A percentile compares a stretch with the other conserved stretches of the same genome.
phyloP scores from a whole-genome alignment of 2,329 filamentous ascomycete genomes.

The Botryotinia calthae region DNA sequence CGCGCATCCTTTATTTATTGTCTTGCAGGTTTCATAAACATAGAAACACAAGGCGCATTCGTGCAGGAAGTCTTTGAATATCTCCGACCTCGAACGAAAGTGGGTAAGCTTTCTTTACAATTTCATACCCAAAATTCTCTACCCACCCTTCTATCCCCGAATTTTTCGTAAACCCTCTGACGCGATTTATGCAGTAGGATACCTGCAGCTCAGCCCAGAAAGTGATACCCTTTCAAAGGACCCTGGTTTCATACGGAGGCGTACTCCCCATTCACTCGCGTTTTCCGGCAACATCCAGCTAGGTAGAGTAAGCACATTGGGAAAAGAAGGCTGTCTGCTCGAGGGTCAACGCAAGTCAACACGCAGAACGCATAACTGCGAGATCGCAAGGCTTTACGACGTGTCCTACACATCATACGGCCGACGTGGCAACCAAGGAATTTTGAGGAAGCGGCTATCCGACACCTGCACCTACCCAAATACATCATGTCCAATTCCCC shows the following conservation, averaged over 20 bases:
- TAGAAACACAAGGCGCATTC: slow-evolving; percentile 21
- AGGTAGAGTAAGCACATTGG: slow-evolving; percentile 26
- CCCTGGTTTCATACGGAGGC: slow-evolving; percentile 26
- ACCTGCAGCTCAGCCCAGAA: slow-evolving; percentile 22
- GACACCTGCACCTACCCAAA: slow-evolving; percentile 57
- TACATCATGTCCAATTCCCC: slow-evolving; percentile 93
- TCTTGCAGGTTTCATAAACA: slow-evolving; percentile 21
- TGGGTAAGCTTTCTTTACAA: slow-evolving; percentile 22
- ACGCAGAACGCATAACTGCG: slow-evolving; percentile 30
- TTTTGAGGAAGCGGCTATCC: slow-evolving; percentile 34
- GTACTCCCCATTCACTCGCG: slow-evolving; percentile 28
- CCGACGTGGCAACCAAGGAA: slow-evolving; percentile 38
- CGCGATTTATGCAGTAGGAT: slow-evolving; percentile 22
- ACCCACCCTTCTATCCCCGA: slow-evolving; percentile 12
- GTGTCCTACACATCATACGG: slow-evolving; percentile 32
- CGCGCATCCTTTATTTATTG: slow-evolving; percentile 5
- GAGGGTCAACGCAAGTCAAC: slow-evolving; percentile 31
- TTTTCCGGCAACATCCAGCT: slow-evolving; percentile 33
- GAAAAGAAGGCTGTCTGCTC: slow-evolving; percentile 31
- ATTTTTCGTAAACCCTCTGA: slow-evolving; percentile 21
- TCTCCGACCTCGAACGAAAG: slow-evolving; percentile 20
- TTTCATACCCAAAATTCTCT: slow-evolving; percentile 7
- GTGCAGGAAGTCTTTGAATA: slow-evolving; percentile 19
- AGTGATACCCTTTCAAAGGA: slow-evolving; percentile 23
- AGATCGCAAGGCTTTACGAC: slow-evolving; percentile 27